Evolutionary conservation across 2,329 filamentous ascomycete genomes (phyloP).

Genomic region (Paracorniculantispora psalliotae): DNA sequence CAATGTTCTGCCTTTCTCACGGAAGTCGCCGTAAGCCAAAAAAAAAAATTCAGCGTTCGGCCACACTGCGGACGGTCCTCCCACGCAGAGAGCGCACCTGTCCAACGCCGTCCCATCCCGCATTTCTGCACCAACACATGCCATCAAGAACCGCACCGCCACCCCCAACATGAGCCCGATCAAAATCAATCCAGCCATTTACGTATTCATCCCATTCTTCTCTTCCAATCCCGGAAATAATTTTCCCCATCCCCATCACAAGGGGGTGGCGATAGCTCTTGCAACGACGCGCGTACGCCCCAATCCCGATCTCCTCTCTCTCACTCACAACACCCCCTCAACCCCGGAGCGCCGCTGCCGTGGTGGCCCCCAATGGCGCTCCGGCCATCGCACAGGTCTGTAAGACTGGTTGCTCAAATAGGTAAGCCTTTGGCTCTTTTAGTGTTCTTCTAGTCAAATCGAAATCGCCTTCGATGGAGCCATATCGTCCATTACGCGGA

Average conservation of each 20-base stretch:
- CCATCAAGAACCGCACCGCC: no score
- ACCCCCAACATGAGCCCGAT: not conserved
- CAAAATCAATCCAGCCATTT: not conserved
- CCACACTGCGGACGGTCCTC: not conserved
- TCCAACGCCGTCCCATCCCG: not conserved
- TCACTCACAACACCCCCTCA: not conserved
- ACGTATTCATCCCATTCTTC: not conserved
- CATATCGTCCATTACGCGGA: not conserved
- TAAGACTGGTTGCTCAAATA: not conserved
- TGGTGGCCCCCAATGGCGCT: not conserved
- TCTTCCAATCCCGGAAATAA: not conserved
- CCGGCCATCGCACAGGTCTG: not conserved
- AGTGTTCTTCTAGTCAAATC: not conserved
- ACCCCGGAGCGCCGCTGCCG: not conserved
- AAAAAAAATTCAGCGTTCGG: no score
- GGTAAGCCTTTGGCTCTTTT: not conserved
- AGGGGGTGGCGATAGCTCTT: not conserved
- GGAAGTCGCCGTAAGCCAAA: not conserved
- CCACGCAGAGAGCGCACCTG: no score
- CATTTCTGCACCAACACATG: no score
- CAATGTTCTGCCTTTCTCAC: no score
- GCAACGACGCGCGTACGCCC: constrained; percentile 1
- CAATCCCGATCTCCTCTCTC: constrained; percentile 10
- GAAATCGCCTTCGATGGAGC: not conserved
- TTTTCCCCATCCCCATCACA: not conserved